Evolutionary conservation across 169 alveolate genomes (phyloP).

Genomic region (Babesia ovis): DNA sequence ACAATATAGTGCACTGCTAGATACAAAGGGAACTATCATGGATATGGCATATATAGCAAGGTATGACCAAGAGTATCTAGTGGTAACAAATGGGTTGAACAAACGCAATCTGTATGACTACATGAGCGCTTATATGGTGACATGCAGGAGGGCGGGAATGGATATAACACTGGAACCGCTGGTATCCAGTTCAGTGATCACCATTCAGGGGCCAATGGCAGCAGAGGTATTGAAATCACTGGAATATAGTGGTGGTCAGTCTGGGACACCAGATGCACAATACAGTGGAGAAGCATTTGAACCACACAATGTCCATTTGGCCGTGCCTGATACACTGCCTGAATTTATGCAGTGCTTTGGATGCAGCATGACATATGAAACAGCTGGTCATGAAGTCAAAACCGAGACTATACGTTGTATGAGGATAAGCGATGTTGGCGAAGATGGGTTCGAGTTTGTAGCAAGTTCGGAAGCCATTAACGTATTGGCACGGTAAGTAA

Average conservation of each 20-base stretch:
- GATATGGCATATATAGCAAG: slow-evolving; percentile 71
- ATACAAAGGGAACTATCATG: slow-evolving; percentile 67
- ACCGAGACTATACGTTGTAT: slow-evolving; percentile 44
- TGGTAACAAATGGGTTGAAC: slow-evolving; percentile 69
- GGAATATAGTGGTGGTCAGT: not conserved
- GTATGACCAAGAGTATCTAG: slow-evolving; percentile 46
- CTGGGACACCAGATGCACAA: not conserved
- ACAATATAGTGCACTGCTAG: slow-evolving; percentile 64
- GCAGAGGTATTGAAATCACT: slow-evolving; percentile 43
- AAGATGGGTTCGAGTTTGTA: slow-evolving; percentile 74
- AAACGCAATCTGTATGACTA: slow-evolving; percentile 69
- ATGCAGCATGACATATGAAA: not conserved
- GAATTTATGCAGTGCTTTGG: slow-evolving; percentile 41
- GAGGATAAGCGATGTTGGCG: slow-evolving; percentile 75
- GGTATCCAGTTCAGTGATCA: slow-evolving; percentile 38
- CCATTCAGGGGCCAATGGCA: slow-evolving; percentile 71
- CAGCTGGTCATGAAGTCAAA: not conserved
- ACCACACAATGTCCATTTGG: not conserved
- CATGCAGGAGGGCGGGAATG: slow-evolving; percentile 67
- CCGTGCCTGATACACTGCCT: not conserved
- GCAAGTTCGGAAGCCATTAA: slow-evolving; percentile 48
- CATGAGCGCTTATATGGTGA: slow-evolving; percentile 68
- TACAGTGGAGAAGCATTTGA: not conserved
- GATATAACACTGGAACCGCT: slow-evolving; percentile 61
- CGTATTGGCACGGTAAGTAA: slow-evolving; percentile 33